phyloP scores from a whole-genome alignment of 1,139 yeast species.

The Blastobotrys malaysiensis region DNA sequence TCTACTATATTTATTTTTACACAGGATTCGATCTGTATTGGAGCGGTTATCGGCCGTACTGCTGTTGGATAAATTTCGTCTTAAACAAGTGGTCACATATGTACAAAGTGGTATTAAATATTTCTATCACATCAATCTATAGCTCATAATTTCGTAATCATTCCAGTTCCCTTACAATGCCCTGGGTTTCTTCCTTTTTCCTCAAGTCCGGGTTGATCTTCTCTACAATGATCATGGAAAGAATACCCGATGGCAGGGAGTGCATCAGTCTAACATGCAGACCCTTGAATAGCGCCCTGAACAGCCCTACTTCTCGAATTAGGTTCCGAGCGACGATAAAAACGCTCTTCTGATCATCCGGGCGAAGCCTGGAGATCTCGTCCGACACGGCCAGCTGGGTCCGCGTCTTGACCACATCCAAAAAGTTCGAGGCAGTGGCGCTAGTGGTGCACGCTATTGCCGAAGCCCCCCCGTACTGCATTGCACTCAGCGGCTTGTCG shows the following conservation, averaged over 20 bases:
- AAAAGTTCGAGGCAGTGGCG: constrained; percentile 37
- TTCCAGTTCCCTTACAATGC: neutral
- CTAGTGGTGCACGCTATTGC: constrained; percentile 38
- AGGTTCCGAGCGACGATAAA: constrained; percentile 33
- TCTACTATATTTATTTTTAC: too few species aligned
- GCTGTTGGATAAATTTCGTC: too few species aligned
- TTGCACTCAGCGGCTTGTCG: constrained; percentile 20
- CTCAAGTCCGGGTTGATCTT: constrained; percentile 34
- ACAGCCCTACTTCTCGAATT: constrained; percentile 35
- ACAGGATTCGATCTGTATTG: too few species aligned
- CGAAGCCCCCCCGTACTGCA: constrained; percentile 34
- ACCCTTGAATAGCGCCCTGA: constrained; percentile 36
- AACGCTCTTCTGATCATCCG: constrained; percentile 36
- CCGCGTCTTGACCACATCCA: constrained; percentile 41
- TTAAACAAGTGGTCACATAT: too few species aligned
- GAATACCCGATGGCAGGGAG: constrained; percentile 37
- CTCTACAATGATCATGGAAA: constrained; percentile 40
- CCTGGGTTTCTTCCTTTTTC: neutral
- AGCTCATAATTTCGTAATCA: constrained; percentile 3
- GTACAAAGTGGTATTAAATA: neutral
- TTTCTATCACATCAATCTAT: neutral
- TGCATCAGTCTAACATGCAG: constrained; percentile 36
- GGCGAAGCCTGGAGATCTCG: constrained; percentile 36
- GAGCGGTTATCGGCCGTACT: too few species aligned
- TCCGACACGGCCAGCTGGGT: constrained; percentile 41